phyloP scores from a whole-genome alignment of 2,329 filamentous ascomycete species.

The Alternaria hordeiaustralica region DNA sequence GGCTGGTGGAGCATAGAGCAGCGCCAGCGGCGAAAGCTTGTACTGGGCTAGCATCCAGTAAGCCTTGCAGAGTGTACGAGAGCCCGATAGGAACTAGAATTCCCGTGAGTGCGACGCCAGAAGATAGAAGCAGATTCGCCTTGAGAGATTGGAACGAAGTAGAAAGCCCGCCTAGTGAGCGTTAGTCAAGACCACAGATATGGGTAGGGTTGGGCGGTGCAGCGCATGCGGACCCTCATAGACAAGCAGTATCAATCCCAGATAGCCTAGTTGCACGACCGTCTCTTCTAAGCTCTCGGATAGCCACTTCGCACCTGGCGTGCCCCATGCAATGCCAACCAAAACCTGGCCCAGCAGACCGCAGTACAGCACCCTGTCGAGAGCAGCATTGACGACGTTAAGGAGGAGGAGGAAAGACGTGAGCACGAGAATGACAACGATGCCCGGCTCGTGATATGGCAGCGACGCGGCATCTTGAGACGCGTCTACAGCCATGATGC shows the following conservation, averaged over 20 bases:
- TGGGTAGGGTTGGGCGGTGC: background rate
- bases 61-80: constrained; percentile 64
- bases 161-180: constrained; percentile 62
- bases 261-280: constrained; percentile 71
- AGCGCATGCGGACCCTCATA: constrained; percentile 63
- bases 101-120: constrained; percentile 69
- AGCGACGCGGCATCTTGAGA: constrained; percentile 41
- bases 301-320: constrained; percentile 69
- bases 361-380: constrained; percentile 70
- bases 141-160: constrained; percentile 62
- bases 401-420: constrained; percentile 68
- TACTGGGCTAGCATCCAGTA: constrained; percentile 60
- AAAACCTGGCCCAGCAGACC: constrained; percentile 76
- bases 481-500: constrained; percentile 29
- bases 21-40: constrained; percentile 77
- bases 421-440: constrained; percentile 65
- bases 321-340: constrained; percentile 73
- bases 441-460: constrained; percentile 68
- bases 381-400: constrained; percentile 63
- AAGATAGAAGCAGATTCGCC: constrained; percentile 66
- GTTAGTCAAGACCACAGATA: constrained; percentile 7
- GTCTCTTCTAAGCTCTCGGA: constrained; percentile 58
- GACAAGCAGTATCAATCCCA: constrained; percentile 74
- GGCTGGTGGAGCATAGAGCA: constrained; percentile 74
- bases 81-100: constrained; percentile 69